These are phyloP conservation scores for Leccinum imitatum DNA, from an alignment of 768 basidiomycete genomes.

Conservation along the genomic window DNA sequence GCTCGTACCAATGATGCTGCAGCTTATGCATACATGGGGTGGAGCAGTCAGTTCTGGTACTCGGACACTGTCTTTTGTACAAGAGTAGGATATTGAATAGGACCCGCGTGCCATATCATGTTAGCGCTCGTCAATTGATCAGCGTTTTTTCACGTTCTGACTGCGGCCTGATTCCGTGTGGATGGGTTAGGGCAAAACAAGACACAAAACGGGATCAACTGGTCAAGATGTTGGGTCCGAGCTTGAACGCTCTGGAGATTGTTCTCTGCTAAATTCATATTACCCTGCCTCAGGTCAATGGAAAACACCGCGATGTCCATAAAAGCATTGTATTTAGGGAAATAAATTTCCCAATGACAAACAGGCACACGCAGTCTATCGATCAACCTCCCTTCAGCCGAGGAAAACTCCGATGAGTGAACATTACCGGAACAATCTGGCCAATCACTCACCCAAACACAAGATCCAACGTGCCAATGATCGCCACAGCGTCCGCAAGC, in stretches of 20 bases:
- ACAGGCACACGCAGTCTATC: constrained; percentile 17
- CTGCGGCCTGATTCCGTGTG: background rate
- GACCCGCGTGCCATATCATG: background rate
- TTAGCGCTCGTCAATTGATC: background rate
- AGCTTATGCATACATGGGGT: no score
- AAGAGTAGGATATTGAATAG: background rate
- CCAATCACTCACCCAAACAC: constrained; percentile 80
- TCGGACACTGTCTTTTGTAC: background rate
- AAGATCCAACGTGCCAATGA: constrained; percentile 98
- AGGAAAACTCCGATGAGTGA: background rate
- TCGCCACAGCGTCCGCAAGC: constrained; percentile 92
- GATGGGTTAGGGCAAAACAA: background rate
- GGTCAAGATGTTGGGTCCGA: background rate
- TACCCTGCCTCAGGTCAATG: background rate
- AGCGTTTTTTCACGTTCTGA: background rate
- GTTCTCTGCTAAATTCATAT: background rate
- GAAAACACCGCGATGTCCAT: background rate
- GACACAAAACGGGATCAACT: background rate
- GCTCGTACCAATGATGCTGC: no score
- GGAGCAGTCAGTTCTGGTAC: background rate
- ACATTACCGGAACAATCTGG: background rate
- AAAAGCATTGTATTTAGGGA: background rate
- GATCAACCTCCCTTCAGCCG: constrained; percentile 30
- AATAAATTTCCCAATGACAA: background rate
- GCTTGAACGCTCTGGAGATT: background rate